Evolutionary conservation across 306 rosid species (phyloP), one percentile per base, ranked within the genome.

Genomic region (Prunus armeniaca): DNA sequence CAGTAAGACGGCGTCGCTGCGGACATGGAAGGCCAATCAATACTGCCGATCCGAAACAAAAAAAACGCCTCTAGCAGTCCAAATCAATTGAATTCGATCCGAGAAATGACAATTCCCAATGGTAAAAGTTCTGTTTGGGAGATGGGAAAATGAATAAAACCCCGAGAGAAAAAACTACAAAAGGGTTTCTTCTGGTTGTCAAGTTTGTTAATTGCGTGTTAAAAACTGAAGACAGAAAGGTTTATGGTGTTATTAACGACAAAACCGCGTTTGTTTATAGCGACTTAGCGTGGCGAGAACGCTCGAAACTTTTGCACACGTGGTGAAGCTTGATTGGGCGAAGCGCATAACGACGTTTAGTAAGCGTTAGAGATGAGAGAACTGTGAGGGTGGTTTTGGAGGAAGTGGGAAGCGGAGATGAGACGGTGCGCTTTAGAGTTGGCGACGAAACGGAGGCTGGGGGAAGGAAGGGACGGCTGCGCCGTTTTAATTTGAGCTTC

Each of bases 1-100:
- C 97, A 93, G 78, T 84, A 87, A 24, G 89, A 85, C 14, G 86
- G 65, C 55, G 85, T 80, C 74, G 84, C 80, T 30, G 67, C 67
- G 15, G 93, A 82, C 78, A 62, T 74, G 78, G 54, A 73, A 8
- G n/a, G 27, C 32, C 41, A 65, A 65, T 65, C 69, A 65, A 34
- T 12, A 9, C 24, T 17, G 22, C 6, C 30, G 49, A 51, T 71
- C 74, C 27, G 6, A 34, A 15, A 63, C 17, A 0, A 63, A 17
- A 30, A 30, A 5, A 0, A 41, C 22, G 9, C 22, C 20, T 6
- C 1, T 25, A 27, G 27, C 6, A 24, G 34, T 25, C 15, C 2
- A n/a, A 65, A 65, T 34, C 49, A n/a, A 34, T 32, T n/a, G 30
- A 60, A 60, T 60, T 13, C 10, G 17, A 60, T 60, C 18, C 18